Percentiles rank a stretch among this genome's conserved stretches.
Evolutionary conservation across 495 filamentous ascomycete genomes (phyloP).

Genomic region (Aspergillus conjunctus): DNA sequence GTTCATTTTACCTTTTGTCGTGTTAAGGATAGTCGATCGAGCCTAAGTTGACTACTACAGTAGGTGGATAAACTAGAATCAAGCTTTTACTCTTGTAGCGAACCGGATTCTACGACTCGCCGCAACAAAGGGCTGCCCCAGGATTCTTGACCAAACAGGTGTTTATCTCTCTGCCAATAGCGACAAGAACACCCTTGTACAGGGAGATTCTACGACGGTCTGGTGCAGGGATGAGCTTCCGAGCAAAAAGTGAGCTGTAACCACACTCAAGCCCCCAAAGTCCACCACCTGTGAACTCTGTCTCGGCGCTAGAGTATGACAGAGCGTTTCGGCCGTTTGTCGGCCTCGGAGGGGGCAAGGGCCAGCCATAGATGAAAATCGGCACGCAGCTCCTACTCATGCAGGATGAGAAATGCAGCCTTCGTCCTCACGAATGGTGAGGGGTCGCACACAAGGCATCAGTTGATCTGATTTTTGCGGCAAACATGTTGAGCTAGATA

Average conservation of each 20-base stretch:
- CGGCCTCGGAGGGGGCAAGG: neutral
- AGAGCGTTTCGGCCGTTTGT: no score
- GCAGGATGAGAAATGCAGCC: constrained; percentile 51
- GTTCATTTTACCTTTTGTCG: neutral
- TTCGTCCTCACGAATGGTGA: constrained; percentile 2
- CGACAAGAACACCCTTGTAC: neutral
- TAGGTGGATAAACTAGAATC: neutral
- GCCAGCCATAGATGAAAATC: neutral
- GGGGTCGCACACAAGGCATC: constrained; percentile 36
- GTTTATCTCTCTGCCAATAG: neutral
- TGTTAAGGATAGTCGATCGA: neutral
- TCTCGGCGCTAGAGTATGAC: no score
- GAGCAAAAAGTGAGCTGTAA: neutral
- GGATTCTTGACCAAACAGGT: neutral
- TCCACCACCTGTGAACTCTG: neutral
- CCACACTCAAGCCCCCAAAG: neutral
- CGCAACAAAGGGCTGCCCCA: neutral
- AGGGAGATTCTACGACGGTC: neutral
- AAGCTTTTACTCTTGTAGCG: neutral
- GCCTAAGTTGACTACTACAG: neutral
- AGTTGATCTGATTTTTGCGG: constrained; percentile 53
- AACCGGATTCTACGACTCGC: neutral
- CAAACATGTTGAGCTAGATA: constrained; percentile 50
- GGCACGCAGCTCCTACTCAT: constrained; percentile 57
- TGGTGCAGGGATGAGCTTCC: neutral